These are phyloP conservation scores for Fraxinus pennsylvanica DNA, from an alignment of 257 asterid species.

Conservation along the genomic window DNA sequence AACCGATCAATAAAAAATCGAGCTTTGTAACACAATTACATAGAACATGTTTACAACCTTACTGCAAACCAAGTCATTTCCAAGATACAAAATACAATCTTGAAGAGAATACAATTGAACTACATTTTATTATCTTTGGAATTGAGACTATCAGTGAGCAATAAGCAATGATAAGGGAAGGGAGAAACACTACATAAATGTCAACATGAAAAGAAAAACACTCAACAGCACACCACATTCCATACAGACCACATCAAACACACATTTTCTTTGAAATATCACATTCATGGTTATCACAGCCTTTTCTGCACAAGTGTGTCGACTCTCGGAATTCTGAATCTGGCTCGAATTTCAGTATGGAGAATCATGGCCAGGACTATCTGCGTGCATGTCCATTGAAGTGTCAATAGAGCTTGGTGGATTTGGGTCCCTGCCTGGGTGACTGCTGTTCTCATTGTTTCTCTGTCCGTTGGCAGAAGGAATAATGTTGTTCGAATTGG, in stretches of 20 bases:
- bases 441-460: conserved; percentile 36
- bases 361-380: conserved; percentile 64
- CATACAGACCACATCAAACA: background rate
- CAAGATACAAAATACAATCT: background rate
- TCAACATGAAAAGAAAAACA: background rate
- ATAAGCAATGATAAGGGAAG: background rate
- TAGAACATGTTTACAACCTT: background rate
- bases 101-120: background rate
- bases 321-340: background rate
- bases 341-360: conserved; percentile 35
- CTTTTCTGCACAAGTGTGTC: background rate
- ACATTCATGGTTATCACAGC: background rate
- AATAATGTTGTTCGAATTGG: conserved; percentile 31
- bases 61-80: background rate
- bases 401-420: conserved; percentile 55
- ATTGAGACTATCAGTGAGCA: background rate
- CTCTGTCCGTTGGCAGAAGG: conserved; percentile 12
- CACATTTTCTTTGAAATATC: background rate
- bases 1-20: background rate
- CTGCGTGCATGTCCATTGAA: conserved; percentile 70
- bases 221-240: background rate
- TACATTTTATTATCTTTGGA: background rate
- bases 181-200: background rate
- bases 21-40: background rate
- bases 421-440: conserved; percentile 42